Percentiles rank a stretch among this genome's conserved stretches.
phyloP scores from a whole-genome alignment of 2,329 filamentous ascomycete genomes.

The Cladosporium sp. region DNA sequence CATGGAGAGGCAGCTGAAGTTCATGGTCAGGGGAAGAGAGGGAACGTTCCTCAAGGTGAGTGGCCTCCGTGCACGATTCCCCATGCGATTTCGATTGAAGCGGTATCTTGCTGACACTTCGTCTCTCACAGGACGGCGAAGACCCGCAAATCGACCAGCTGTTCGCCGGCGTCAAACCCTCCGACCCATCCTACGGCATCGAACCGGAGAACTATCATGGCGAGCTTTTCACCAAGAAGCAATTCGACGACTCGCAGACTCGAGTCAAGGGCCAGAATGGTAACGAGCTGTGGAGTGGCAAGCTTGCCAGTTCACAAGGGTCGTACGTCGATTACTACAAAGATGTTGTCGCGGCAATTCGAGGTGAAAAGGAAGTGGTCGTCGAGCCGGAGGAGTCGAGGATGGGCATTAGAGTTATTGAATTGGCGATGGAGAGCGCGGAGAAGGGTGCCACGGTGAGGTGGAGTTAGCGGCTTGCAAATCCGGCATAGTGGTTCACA shows the following conservation, averaged over 20 bases:
- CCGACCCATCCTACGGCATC: constrained; percentile 31
- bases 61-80: background rate
- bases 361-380: constrained; percentile 35
- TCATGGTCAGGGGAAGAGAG: constrained; percentile 30
- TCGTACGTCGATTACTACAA: constrained; percentile 40
- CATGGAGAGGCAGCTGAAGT: constrained; percentile 33
- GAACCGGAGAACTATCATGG: constrained; percentile 37
- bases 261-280: constrained; percentile 19
- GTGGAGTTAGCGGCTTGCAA: constrained; percentile 13
- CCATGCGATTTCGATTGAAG: background rate
- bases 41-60: constrained; percentile 39
- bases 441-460: constrained; percentile 30
- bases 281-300: constrained; percentile 31
- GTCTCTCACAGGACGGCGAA: constrained; percentile 19
- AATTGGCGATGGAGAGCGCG: constrained; percentile 41
- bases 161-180: constrained; percentile 26
- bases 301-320: constrained; percentile 38
- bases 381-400: constrained; percentile 39
- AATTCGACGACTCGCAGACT: constrained; percentile 28
- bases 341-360: constrained; percentile 39
- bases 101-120: background rate
- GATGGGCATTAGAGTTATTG: constrained; percentile 39
- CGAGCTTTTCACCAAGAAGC: constrained; percentile 36
- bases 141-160: constrained; percentile 36
- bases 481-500: background rate